Evolutionary conservation across 768 basidiomycete genomes (phyloP).

Genomic region (Suillus spraguei): DNA sequence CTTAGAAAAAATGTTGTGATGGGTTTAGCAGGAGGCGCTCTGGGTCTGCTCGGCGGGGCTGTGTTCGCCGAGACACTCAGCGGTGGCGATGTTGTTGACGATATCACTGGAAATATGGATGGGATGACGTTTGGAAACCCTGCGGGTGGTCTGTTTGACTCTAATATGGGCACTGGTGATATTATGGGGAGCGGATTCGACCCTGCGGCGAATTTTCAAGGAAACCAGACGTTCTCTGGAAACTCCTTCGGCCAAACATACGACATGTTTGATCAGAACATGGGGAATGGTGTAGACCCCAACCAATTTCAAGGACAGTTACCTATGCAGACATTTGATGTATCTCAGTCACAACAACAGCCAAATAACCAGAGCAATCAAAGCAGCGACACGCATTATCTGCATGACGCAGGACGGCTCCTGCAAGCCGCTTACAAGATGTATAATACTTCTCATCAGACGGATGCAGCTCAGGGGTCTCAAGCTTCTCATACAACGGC

Average conservation of each 20-base stretch:
- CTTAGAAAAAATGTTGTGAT: neutral
- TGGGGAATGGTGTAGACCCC: neutral
- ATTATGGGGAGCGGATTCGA: neutral
- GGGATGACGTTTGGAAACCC: conserved; percentile 1
- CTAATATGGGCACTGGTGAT: neutral
- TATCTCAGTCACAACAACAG: neutral
- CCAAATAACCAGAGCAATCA: neutral
- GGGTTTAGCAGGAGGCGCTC: neutral
- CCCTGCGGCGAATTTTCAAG: neutral
- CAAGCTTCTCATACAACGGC: neutral
- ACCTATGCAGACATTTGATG: neutral
- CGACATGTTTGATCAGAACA: neutral
- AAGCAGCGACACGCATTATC: neutral
- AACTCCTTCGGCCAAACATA: neutral
- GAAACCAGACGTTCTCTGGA: neutral
- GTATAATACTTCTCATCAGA: neutral
- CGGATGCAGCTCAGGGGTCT: neutral
- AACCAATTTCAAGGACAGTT: neutral
- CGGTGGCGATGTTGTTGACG: neutral
- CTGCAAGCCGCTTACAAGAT: conserved; percentile 1
- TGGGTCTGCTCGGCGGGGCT: neutral
- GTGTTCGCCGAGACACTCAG: neutral
- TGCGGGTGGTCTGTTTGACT: neutral
- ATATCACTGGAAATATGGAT: conserved; percentile 4
- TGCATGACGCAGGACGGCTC: neutral